These are phyloP conservation scores for Neoboletus subvelutipes DNA, from an alignment of 768 basidiomycete genomes.

Conservation along the genomic window DNA sequence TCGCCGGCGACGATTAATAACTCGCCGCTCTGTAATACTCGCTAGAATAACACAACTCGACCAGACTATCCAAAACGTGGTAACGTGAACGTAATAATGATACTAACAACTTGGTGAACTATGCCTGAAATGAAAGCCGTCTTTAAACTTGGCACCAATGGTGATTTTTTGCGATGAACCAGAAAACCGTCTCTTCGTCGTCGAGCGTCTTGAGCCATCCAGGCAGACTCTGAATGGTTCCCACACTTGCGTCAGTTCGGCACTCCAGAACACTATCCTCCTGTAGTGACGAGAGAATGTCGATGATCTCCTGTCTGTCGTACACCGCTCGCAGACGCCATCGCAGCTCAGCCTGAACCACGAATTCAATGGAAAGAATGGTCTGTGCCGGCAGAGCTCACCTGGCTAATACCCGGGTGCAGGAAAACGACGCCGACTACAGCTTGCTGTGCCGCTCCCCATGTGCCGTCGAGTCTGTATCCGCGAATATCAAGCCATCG, in stretches of 20 bases:
- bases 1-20: too few relatives aligned
- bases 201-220: slow-evolving; percentile 41
- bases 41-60: too few relatives aligned
- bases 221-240: slow-evolving; percentile 13
- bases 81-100: too few relatives aligned
- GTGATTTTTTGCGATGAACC: slow-evolving; percentile 54
- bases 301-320: slow-evolving; percentile 71
- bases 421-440: slow-evolving; percentile 65
- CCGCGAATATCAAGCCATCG: slow-evolving; percentile 81
- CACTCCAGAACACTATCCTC: slow-evolving; percentile 50
- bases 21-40: too few relatives aligned
- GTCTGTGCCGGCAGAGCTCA: slow-evolving; percentile 30
- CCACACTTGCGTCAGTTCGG: slow-evolving; percentile 10
- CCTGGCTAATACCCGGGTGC: slow-evolving; percentile 74
- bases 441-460: slow-evolving; percentile 71
- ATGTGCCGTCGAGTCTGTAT: slow-evolving; percentile 53
- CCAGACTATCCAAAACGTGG: too few relatives aligned
- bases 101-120: slow-evolving; percentile 7
- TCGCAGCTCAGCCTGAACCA: slow-evolving; percentile 58
- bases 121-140: neutral
- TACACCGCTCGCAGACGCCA: slow-evolving; percentile 73
- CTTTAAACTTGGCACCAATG: slow-evolving; percentile 70
- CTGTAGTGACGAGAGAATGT: slow-evolving; percentile 53
- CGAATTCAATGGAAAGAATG: slow-evolving; percentile 7
- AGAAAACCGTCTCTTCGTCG: slow-evolving; percentile 52